These are phyloP conservation scores for Phytophthora chlamydospora DNA, from an alignment of 352 stramenopile genomes.

Conservation along the genomic window DNA sequence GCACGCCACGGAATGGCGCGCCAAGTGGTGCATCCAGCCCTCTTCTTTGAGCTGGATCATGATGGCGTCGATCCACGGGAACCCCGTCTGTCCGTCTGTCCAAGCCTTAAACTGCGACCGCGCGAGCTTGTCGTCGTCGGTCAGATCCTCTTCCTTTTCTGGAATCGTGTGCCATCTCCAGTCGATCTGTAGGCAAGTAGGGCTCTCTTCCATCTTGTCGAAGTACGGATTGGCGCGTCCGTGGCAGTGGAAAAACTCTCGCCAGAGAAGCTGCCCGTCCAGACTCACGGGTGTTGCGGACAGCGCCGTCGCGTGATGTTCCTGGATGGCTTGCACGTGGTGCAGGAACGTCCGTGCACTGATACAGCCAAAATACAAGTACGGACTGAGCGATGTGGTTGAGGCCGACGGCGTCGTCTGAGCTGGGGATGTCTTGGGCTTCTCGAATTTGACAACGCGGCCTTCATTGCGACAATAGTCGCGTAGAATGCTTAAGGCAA, in stretches of 20 bases:
- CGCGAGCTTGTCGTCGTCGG: conserved; percentile 85
- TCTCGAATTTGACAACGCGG: conserved; percentile 95
- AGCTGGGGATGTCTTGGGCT: conserved; percentile 96
- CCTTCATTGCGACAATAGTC: conserved; percentile 80
- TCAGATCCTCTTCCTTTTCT: conserved; percentile 59
- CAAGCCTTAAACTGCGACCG: conserved; percentile 91
- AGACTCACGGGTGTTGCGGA: conserved; percentile 93
- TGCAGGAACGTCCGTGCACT: conserved; percentile 92
- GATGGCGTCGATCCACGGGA: conserved; percentile 98
- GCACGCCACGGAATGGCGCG: conserved; percentile 96
- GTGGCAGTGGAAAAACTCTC: conserved; percentile 95
- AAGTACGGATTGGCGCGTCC: conserved; percentile 88
- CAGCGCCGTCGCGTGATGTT: conserved; percentile 60
- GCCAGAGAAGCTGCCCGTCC: conserved; percentile 95
- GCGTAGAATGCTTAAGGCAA: conserved; percentile 66
- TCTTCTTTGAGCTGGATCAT: conserved; percentile 94
- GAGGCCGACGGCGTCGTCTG: conserved; percentile 86
- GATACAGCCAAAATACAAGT: conserved; percentile 95
- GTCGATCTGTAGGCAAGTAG: conserved; percentile 88
- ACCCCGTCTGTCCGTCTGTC: conserved; percentile 95
- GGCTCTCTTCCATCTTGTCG: conserved; percentile 95
- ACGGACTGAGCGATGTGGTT: conserved; percentile 96
- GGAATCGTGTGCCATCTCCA: conserved; percentile 90
- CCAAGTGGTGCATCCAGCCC: conserved; percentile 91
- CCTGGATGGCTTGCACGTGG: conserved; percentile 81